Evolutionary conservation across 306 rosid species (phyloP).

Genomic region (Lotus japonicus): DNA sequence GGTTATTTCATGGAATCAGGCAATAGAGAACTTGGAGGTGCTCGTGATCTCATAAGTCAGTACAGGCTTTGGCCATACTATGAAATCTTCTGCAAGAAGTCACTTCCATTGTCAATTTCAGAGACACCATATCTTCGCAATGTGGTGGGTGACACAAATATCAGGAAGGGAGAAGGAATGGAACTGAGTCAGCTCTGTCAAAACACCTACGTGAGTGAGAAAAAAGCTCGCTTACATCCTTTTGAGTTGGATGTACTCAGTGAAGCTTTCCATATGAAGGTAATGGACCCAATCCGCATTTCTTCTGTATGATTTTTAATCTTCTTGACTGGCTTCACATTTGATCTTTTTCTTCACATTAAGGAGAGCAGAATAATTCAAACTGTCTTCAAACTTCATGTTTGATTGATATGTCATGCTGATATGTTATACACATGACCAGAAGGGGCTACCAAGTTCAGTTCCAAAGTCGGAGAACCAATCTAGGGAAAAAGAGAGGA

Average conservation of each 20-base stretch:
- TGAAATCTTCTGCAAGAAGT: constrained; percentile 80
- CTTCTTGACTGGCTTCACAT: not conserved
- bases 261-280: constrained; percentile 32
- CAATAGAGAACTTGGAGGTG: constrained; percentile 78
- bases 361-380: not conserved
- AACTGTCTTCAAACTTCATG: not conserved
- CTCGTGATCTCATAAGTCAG: constrained; percentile 74
- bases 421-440: not conserved
- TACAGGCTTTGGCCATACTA: constrained; percentile 67
- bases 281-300: constrained; percentile 9
- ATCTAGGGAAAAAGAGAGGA: constrained; percentile 3
- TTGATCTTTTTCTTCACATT: not conserved
- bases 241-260: constrained; percentile 33
- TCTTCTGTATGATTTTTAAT: constrained; percentile 22
- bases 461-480: constrained; percentile 9
- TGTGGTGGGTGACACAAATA: constrained; percentile 87
- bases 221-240: constrained; percentile 49
- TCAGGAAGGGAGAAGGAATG: constrained; percentile 93
- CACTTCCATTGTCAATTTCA: constrained; percentile 69
- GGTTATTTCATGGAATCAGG: constrained; percentile 39
- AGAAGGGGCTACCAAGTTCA: constrained; percentile 14
- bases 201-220: constrained; percentile 42
- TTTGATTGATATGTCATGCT: not conserved
- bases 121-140: constrained; percentile 79
- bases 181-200: constrained; percentile 79